phyloP scores from a whole-genome alignment of 345 rosid species.

The Sonneratia alba region DNA sequence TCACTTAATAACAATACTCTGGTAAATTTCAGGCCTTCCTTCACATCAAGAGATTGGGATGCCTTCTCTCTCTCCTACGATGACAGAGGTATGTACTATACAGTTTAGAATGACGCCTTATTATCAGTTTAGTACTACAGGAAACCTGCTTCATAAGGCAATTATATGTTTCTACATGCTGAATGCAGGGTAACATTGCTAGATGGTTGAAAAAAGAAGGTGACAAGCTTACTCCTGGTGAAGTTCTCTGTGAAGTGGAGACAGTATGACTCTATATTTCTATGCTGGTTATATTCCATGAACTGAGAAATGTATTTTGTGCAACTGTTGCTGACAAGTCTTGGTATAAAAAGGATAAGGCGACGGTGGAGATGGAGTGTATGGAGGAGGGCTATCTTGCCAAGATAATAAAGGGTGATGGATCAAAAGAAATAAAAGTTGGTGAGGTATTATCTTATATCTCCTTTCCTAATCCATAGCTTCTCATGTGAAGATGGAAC shows the following conservation, averaged over 20 bases:
- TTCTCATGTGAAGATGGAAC: neutral
- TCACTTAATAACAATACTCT: conserved; percentile 6
- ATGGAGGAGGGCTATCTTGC: conserved; percentile 99
- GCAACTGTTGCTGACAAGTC: conserved; percentile 2
- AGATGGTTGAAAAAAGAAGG: conserved; percentile 98
- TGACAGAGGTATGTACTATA: conserved; percentile 64
- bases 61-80: conserved; percentile 99
- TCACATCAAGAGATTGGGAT: conserved; percentile 95
- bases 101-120: conserved; percentile 1
- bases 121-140: conserved; percentile 6
- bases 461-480: neutral
- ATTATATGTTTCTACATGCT: neutral
- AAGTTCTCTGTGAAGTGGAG: conserved; percentile 98
- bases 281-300: conserved; percentile 8
- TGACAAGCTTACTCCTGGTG: conserved; percentile 78
- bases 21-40: conserved; percentile 65
- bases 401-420: conserved; percentile 78
- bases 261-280: conserved; percentile 44
- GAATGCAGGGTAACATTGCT: conserved; percentile 84
- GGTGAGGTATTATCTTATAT: conserved; percentile 59
- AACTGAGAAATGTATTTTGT: conserved; percentile 7
- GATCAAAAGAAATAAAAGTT: conserved; percentile 86
- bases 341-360: conserved; percentile 60
- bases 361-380: conserved; percentile 97
- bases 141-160: neutral